Conservation (phyloP, 495 filamentous ascomycete genomes). For the Hypomontagnella monticulosa region DNA sequence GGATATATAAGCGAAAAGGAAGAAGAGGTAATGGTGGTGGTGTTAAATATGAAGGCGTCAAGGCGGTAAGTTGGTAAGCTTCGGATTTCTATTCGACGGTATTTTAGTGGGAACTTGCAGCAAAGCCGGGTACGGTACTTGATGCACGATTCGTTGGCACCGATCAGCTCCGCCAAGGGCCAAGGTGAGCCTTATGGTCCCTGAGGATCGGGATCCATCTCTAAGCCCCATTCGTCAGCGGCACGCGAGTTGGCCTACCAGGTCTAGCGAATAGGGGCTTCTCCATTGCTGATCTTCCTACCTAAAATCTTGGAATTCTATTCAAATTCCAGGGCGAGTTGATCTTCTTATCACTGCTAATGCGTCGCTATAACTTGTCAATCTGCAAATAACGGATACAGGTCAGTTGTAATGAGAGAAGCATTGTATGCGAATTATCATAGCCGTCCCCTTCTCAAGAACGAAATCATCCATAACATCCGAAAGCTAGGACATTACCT, state of each 20-base stretch:
- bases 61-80: slow-evolving; percentile 34
- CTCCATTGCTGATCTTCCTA: slow-evolving; percentile 19
- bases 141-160: slow-evolving; percentile 27
- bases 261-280: slow-evolving; percentile 24
- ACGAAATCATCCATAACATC: neutral
- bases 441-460: neutral
- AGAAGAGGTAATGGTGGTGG: neutral
- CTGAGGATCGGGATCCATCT: slow-evolving; percentile 11
- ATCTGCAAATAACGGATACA: too few species aligned
- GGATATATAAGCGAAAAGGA: neutral
- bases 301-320: too few species aligned
- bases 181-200: slow-evolving; percentile 23
- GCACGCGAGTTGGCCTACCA: slow-evolving; percentile 5
- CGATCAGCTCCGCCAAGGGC: slow-evolving; percentile 12
- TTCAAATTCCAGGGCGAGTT: neutral
- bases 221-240: slow-evolving; percentile 25
- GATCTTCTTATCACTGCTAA: neutral
- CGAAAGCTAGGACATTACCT: neutral
- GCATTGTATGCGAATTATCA: neutral
- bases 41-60: slow-evolving; percentile 2
- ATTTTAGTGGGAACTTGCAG: slow-evolving; percentile 26
- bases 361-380: too few species aligned
- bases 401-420: too few species aligned
- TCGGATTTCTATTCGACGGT: slow-evolving; percentile 21
- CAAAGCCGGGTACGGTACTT: neutral